Base-by-base conservation (phyloP, 2,329 filamentous ascomycete species). In the Balansia obtecta region DNA sequence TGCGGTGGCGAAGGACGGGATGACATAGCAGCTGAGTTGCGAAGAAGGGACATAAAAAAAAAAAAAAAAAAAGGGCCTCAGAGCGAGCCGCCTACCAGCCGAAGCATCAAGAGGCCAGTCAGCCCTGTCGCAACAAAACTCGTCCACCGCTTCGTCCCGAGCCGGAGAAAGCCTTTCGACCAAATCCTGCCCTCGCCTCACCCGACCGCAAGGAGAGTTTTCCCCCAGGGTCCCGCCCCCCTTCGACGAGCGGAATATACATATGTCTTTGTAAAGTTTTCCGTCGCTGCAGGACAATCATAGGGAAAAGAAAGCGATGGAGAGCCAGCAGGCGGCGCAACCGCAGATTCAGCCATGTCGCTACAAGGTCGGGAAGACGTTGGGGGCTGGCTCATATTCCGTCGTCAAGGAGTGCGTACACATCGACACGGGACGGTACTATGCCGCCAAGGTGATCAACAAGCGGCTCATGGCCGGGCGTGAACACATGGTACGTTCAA, bases 341-440 rank as follows among this genome's bases (percentile, higher is more conserved):
- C 77, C 83, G 2, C 83, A 89, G 67, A 81, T 97, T 55, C 90
- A 97, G 70, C 90, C 93, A 61, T 98, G 91, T 68, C 82, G 90
- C 59, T 98, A 98, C 77, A 98, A 97, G 74, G 95, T 95, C 7
- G 93, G 93, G 56, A 98, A 98, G 77, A 97, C 93, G 22, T 74
- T 98, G 50, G 93, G 93, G 55, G 90, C 93, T 34, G 93, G 93
- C 56, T 96, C 90, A 51, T 98, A 98, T 71, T 96, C 90, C 38
- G 93, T 97, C 46, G 93, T 98, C 55, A 97, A 97, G 68, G 93
- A 98, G 72, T 98, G 93, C 65, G 90, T 97, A 30, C 93, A 98
- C 67, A 97, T 97, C 62, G 91, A 97, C 60, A 97, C 93, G 0
- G 91, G 91, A 44, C 83, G 90, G 57, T 97, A 96, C 70, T 98